phyloP scores from a whole-genome alignment of 1,284 basidiomycete species.

The Pascua sp. region DNA sequence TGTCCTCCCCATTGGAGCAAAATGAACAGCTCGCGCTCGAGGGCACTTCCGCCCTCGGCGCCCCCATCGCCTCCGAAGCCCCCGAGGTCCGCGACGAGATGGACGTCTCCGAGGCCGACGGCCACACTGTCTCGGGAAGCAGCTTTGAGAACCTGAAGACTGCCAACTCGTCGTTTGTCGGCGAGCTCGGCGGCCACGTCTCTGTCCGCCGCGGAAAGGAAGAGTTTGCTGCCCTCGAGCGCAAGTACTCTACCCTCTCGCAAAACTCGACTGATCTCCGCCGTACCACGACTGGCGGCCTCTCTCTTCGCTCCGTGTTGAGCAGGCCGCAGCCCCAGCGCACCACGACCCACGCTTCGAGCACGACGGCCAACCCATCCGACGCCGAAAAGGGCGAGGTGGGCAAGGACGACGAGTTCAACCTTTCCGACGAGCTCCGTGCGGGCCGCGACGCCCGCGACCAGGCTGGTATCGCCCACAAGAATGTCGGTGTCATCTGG shows the following conservation, averaged over 20 bases:
- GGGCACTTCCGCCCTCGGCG: too few relatives aligned
- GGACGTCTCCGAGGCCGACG: background rate
- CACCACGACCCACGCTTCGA: constrained; percentile 8
- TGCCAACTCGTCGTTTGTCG: constrained; percentile 31
- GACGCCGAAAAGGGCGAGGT: constrained; percentile 36
- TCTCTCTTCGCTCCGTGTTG: constrained; percentile 5
- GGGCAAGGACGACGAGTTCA: constrained; percentile 35
- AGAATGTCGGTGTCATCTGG: constrained; percentile 65
- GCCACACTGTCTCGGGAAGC: background rate
- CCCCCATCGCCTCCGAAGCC: too few relatives aligned
- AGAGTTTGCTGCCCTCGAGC: constrained; percentile 43
- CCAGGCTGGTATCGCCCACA: constrained; percentile 70
- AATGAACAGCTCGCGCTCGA: too few relatives aligned
- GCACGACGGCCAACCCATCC: background rate
- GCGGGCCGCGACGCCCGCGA: constrained; percentile 65
- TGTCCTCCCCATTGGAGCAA: too few relatives aligned
- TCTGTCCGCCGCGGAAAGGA: constrained; percentile 37
- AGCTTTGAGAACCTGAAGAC: constrained; percentile 16
- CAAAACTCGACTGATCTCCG: constrained; percentile 33
- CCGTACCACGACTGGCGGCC: constrained; percentile 27
- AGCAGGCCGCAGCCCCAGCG: constrained; percentile 12
- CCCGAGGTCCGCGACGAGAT: too few relatives aligned
- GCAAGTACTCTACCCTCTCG: constrained; percentile 40
- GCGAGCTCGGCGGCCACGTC: constrained; percentile 35
- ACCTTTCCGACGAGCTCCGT: constrained; percentile 67